Evolutionary conservation across 2,329 filamentous ascomycete genomes (phyloP).

Genomic region (Aspergillus candidus): DNA sequence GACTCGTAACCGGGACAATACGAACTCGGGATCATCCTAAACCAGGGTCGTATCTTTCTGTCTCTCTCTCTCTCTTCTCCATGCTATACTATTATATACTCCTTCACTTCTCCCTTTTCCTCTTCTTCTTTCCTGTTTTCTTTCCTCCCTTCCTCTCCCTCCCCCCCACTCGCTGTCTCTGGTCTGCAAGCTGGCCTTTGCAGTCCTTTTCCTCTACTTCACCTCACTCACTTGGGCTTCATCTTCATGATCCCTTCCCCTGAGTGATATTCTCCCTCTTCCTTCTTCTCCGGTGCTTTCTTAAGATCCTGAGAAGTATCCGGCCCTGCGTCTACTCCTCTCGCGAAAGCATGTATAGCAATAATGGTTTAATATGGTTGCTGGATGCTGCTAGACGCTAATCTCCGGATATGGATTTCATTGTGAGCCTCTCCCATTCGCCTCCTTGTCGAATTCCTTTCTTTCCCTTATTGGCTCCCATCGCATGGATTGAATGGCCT

Average conservation of each 20-base stretch:
- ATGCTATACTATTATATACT: neutral
- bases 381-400: conserved; percentile 21
- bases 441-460: conserved; percentile 1
- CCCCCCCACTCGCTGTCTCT: conserved; percentile 5
- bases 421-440: conserved; percentile 29
- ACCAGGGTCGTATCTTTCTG: neutral
- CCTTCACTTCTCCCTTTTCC: conserved; percentile 3
- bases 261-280: neutral
- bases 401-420: conserved; percentile 39
- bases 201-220: conserved; percentile 8
- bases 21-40: neutral
- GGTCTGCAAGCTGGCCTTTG: conserved; percentile 21
- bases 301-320: too few species aligned
- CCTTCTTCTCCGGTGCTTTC: conserved; percentile 3
- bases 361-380: conserved; percentile 27
- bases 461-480: neutral
- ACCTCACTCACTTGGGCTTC: neutral
- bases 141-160: neutral
- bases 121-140: conserved; percentile 1
- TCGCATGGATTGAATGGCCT: too few species aligned
- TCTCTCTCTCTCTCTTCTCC: conserved; percentile 1
- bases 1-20: neutral
- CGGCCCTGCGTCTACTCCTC: conserved; percentile 7
- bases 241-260: conserved; percentile 1
- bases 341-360: conserved; percentile 28